Evolutionary conservation across 1,139 yeast genomes (phyloP), one percentile per base, ranked within the genome.

Genomic region (Yarrowia galli): DNA sequence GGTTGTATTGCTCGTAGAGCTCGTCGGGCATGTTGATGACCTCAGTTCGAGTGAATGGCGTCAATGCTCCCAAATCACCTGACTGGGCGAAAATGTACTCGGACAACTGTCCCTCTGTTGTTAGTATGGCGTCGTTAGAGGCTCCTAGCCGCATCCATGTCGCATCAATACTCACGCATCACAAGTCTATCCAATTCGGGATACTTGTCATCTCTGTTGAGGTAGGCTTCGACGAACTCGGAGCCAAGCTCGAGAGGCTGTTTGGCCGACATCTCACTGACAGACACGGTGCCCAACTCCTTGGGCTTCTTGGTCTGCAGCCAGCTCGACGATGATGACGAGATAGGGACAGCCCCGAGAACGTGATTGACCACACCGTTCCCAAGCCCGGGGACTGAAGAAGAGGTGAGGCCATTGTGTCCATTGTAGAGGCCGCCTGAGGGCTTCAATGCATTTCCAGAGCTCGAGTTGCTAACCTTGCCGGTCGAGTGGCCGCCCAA

Each of bases 11-110:
- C 70, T 89, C 91, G 72, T 91, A 86, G 71, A 92, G 87, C 71
- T 85, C 87, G 76, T 92, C 97, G 0, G 98, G 98, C 67, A 93
- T 86, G 74, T 85, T 87, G 69, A 88, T 82, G 69, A 88, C 87
- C 60, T 85, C 84, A 5, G 88, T 82, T 73, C 89, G 88, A 73
- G 87, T 93, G 76, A 92, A 92, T 12, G 97, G 89, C n/a, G 90
- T 85, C 74, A 90, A 88, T 1, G 80, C 75, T 2, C 79, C 78
- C 25, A 76, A 67, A 20, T 74, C 73, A 18, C 67, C 65, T 0
- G 73, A 64, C 42, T 71, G 72, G n/a, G 68, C 67, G 65, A 67
- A 73, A 42, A 70, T 64, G 65, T 75, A 75, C 54, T 73, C 75
- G 18, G 75, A 71, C 42, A 73, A 68, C 56, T 73, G 72, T 16